Percentiles rank a stretch among this genome's conserved stretches.
Conservation (phyloP, 192 early-diverging fungal species). For the Coemansia sp. region DNA sequence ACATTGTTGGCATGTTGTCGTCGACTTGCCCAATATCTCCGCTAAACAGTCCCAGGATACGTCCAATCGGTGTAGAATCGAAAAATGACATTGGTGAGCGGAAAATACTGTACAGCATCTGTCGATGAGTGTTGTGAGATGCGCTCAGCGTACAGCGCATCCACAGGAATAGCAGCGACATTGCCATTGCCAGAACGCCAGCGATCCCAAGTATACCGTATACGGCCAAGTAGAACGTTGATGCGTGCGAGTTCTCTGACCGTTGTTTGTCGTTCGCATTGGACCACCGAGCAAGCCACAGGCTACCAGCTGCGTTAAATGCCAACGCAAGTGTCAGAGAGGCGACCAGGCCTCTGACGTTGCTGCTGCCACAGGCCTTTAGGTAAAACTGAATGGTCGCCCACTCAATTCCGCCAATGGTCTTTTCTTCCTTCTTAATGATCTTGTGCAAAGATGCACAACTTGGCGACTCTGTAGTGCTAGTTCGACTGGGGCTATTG, state of each 20-base stretch:
- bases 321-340: conserved; percentile 8
- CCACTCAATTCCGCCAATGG: conserved; percentile 15
- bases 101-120: conserved; percentile 67
- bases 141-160: conserved; percentile 79
- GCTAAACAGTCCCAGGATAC: conserved; percentile 76
- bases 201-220: conserved; percentile 72
- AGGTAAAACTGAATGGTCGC: conserved; percentile 15
- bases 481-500: neutral
- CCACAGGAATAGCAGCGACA: conserved; percentile 79
- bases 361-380: conserved; percentile 12
- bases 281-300: conserved; percentile 34
- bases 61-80: conserved; percentile 74
- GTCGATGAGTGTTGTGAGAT: conserved; percentile 63
- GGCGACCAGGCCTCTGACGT: conserved; percentile 9
- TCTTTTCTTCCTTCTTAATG: conserved; percentile 11
- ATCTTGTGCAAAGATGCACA: neutral
- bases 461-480: neutral
- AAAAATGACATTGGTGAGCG: conserved; percentile 79
- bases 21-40: conserved; percentile 68
- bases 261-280: conserved; percentile 11
- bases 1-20: conserved; percentile 60
- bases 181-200: conserved; percentile 70
- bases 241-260: neutral
- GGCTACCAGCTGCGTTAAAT: conserved; percentile 11
- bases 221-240: conserved; percentile 51